Evolutionary conservation across 371 early-diverging fungal species (phyloP).

Genomic region (Polyrhizophydium stewartii): DNA sequence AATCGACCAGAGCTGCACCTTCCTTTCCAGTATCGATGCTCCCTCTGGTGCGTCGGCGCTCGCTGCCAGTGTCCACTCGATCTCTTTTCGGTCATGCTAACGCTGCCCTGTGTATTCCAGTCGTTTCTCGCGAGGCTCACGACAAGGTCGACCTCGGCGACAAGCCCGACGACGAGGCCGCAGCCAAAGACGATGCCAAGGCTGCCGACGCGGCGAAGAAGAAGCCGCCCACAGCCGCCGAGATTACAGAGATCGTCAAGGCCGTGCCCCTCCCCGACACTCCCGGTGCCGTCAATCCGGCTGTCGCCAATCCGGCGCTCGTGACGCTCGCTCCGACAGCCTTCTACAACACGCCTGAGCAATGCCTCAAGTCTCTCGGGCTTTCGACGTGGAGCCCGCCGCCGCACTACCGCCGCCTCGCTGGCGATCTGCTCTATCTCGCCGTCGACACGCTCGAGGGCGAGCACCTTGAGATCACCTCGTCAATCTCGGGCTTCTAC

Average conservation of each 20-base stretch:
- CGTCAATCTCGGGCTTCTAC: constrained; percentile 79
- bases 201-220: constrained; percentile 6
- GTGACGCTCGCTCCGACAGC: constrained; percentile 49
- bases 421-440: constrained; percentile 86
- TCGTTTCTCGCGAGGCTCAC: too few relatives aligned
- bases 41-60: neutral
- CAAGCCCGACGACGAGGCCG: constrained; percentile 22
- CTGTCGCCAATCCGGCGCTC: constrained; percentile 23
- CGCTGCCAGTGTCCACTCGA: too few relatives aligned
- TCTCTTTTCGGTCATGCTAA: too few relatives aligned
- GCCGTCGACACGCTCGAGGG: constrained; percentile 77
- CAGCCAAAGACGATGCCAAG: constrained; percentile 4
- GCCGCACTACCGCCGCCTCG: constrained; percentile 66
- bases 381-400: constrained; percentile 93
- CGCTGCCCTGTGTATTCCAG: too few relatives aligned
- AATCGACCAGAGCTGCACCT: constrained; percentile 57
- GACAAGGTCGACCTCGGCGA: constrained; percentile 29
- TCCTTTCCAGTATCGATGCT: constrained; percentile 58
- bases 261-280: too few relatives aligned
- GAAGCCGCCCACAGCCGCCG: constrained; percentile 23
- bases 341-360: neutral
- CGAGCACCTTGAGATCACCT: constrained; percentile 78
- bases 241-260: too few relatives aligned
- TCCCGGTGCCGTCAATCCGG: too few relatives aligned
- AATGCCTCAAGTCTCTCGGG: constrained; percentile 59